Conservation (phyloP, 1,284 basidiomycete genomes). For the Taiwanofungus camphoratus region DNA sequence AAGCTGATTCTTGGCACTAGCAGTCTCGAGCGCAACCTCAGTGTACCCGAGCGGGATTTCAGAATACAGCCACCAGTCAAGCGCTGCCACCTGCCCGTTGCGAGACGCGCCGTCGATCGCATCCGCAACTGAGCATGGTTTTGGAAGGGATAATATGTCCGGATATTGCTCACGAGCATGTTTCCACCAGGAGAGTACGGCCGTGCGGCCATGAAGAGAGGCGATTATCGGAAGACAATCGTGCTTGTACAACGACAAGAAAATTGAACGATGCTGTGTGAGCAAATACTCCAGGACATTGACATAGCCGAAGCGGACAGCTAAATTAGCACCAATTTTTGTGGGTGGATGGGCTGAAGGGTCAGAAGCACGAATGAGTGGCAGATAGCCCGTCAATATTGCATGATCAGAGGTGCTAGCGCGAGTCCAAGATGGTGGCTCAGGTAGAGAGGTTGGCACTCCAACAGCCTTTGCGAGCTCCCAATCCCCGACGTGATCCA, state of each 20-base stretch:
- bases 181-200: slow-evolving; percentile 79
- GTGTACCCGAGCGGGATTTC: slow-evolving; percentile 62
- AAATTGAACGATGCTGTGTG: slow-evolving; percentile 56
- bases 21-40: slow-evolving; percentile 69
- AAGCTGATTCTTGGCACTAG: slow-evolving; percentile 67
- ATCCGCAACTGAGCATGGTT: slow-evolving; percentile 46
- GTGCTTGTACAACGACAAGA: slow-evolving; percentile 52
- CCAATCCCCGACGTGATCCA: slow-evolving; percentile 76
- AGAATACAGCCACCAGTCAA: slow-evolving; percentile 67
- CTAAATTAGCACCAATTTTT: slow-evolving; percentile 56
- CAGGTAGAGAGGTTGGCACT: slow-evolving; percentile 59
- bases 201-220: slow-evolving; percentile 62
- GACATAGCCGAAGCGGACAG: slow-evolving; percentile 70
- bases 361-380: slow-evolving; percentile 51
- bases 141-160: slow-evolving; percentile 48
- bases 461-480: slow-evolving; percentile 73
- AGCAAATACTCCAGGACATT: slow-evolving; percentile 68
- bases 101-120: slow-evolving; percentile 70
- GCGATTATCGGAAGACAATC: slow-evolving; percentile 71
- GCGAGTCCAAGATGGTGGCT: slow-evolving; percentile 63
- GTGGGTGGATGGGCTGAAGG: slow-evolving; percentile 54
- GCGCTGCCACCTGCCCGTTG: slow-evolving; percentile 55
- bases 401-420: slow-evolving; percentile 64
- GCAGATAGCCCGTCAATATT: slow-evolving; percentile 58
- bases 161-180: slow-evolving; percentile 54